These are phyloP conservation scores for Xanthoconium purpureum DNA, from an alignment of 768 basidiomycete species.

Conservation along the genomic window DNA sequence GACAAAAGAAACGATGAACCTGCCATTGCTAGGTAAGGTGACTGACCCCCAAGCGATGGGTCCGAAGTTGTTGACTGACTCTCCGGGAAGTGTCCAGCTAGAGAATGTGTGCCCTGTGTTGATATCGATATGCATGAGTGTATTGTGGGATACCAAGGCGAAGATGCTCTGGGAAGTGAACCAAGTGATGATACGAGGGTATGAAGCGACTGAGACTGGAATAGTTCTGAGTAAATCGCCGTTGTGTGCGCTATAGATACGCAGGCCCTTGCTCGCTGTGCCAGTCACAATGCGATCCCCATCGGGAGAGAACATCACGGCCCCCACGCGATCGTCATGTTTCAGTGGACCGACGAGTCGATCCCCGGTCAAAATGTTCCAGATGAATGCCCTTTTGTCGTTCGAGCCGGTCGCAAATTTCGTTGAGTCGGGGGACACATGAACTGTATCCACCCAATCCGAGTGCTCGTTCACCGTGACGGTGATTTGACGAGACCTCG, in stretches of 20 bases:
- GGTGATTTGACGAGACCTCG: neutral
- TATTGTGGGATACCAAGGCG: neutral
- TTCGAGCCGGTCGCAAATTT: slow-evolving; percentile 1
- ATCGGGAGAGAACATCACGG: slow-evolving; percentile 11
- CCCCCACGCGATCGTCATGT: neutral
- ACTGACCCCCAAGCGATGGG: neutral
- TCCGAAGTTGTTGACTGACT: neutral
- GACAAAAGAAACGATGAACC: neutral
- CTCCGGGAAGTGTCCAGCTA: slow-evolving; percentile 2
- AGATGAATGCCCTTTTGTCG: slow-evolving; percentile 1
- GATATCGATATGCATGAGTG: neutral
- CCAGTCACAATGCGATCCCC: slow-evolving; percentile 1
- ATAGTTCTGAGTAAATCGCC: neutral
- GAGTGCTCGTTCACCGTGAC: neutral
- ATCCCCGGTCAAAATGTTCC: slow-evolving; percentile 3
- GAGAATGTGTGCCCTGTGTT: neutral
- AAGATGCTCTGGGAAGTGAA: neutral
- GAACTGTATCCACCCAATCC: neutral
- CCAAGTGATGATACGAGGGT: neutral
- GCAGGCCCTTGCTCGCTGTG: neutral
- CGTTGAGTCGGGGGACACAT: slow-evolving; percentile 8
- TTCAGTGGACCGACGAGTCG: slow-evolving; percentile 7
- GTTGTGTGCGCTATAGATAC: neutral
- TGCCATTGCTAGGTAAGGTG: neutral
- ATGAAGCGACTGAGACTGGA: neutral